Conservation (phyloP, 202 grass and related monocot genomes). For the Eragrostis tef region DNA sequence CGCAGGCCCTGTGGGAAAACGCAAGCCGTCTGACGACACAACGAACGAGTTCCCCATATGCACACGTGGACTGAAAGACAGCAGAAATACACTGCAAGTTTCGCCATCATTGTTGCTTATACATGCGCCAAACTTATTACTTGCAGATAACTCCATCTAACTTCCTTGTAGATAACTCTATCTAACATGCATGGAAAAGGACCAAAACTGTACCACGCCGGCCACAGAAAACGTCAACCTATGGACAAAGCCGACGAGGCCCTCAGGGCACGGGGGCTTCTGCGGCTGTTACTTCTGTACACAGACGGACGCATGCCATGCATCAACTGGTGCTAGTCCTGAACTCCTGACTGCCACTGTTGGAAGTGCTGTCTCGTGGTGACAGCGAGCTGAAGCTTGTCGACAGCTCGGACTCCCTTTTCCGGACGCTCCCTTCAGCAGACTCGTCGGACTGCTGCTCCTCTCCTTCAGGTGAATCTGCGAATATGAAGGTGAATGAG, state of each 20-base stretch:
- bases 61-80: background rate
- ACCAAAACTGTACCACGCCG: background rate
- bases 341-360: background rate
- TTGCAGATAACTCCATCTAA: background rate
- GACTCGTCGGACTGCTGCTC: conserved; percentile 42
- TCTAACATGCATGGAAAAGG: background rate
- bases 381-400: conserved; percentile 64
- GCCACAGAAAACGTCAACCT: background rate
- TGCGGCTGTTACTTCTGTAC: background rate
- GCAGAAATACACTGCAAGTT: background rate
- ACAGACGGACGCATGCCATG: background rate
- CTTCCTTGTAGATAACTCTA: background rate
- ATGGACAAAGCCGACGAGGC: too few relatives aligned
- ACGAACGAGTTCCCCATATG: background rate
- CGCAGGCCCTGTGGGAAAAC: background rate
- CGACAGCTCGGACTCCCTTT: conserved; percentile 50
- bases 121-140: background rate
- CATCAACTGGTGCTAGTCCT: background rate
- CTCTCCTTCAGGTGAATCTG: conserved; percentile 56
- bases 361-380: background rate
- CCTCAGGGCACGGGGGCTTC: background rate
- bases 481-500: background rate
- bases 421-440: conserved; percentile 48
- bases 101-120: background rate
- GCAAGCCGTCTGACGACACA: background rate